These are phyloP conservation scores for Platismatia glauca DNA, from an alignment of 495 filamentous ascomycete species.

Conservation along the genomic window DNA sequence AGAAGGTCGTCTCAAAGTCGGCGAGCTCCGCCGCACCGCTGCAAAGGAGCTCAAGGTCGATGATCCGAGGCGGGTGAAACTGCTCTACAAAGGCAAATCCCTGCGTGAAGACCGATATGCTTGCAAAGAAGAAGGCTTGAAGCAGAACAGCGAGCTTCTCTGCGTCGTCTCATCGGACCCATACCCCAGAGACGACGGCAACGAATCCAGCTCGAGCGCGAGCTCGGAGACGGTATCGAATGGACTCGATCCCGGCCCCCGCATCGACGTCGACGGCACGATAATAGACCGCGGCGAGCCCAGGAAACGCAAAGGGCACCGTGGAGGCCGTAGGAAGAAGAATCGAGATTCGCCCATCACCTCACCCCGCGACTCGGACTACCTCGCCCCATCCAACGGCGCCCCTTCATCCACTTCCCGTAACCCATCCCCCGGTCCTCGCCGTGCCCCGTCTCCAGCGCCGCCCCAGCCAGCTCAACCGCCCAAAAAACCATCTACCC, in stretches of 20 bases:
- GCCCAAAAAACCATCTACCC: conserved; percentile 37
- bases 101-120: conserved; percentile 57
- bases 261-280: conserved; percentile 25
- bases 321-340: conserved; percentile 30
- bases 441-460: conserved; percentile 16
- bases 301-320: conserved; percentile 20
- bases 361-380: conserved; percentile 21
- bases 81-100: conserved; percentile 76
- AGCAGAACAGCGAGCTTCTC: conserved; percentile 69
- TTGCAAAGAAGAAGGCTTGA: conserved; percentile 65
- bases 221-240: conserved; percentile 39
- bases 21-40: conserved; percentile 56
- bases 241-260: conserved; percentile 23
- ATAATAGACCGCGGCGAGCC: conserved; percentile 17
- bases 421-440: conserved; percentile 14
- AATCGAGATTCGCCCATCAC: conserved; percentile 20
- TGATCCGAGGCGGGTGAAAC: conserved; percentile 53
- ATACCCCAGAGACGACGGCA: conserved; percentile 29
- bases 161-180: conserved; percentile 43
- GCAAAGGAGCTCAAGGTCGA: conserved; percentile 52
- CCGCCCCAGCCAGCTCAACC: conserved; percentile 28
- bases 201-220: conserved; percentile 44
- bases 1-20: conserved; percentile 61
- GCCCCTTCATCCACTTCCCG: conserved; percentile 13
- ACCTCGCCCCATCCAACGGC: conserved; percentile 22